A percentile compares a stretch with the other conserved stretches of the same genome.
Evolutionary conservation across 1,284 basidiomycete species (phyloP).

Genomic region (Sporisorium sorghi): DNA sequence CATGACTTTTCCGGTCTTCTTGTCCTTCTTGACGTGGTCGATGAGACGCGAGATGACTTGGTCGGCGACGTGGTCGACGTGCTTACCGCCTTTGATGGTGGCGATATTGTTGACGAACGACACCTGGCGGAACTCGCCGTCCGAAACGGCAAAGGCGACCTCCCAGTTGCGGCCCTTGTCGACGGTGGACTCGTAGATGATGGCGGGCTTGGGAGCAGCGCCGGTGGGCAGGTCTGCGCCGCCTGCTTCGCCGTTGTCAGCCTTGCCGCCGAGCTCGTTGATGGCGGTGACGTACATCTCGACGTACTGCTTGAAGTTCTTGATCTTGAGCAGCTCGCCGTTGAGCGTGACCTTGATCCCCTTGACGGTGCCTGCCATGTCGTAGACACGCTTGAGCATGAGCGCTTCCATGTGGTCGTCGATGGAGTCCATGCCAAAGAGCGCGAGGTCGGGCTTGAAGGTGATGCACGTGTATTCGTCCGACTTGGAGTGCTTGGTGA

Average conservation of each 20-base stretch:
- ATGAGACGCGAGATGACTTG: slow-evolving; percentile 84
- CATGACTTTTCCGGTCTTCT: slow-evolving; percentile 86
- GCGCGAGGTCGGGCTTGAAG: slow-evolving; percentile 89
- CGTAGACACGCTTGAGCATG: slow-evolving; percentile 94
- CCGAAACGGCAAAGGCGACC: slow-evolving; percentile 92
- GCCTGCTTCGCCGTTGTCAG: slow-evolving; percentile 29
- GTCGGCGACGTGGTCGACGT: slow-evolving; percentile 87
- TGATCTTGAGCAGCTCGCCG: slow-evolving; percentile 90
- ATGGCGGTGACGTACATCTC: slow-evolving; percentile 80
- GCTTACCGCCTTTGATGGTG: slow-evolving; percentile 95
- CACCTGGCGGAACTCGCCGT: slow-evolving; percentile 82
- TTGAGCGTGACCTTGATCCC: slow-evolving; percentile 94
- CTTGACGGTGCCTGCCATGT: slow-evolving; percentile 93
- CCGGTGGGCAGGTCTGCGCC: slow-evolving; percentile 73
- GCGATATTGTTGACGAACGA: slow-evolving; percentile 99
- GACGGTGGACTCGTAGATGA: slow-evolving; percentile 85
- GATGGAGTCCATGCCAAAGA: slow-evolving; percentile 92
- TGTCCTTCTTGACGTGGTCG: slow-evolving; percentile 90
- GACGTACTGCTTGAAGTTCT: slow-evolving; percentile 97
- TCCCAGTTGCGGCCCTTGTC: slow-evolving; percentile 82
- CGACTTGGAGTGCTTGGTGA: slow-evolving; percentile 80
- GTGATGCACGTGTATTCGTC: slow-evolving; percentile 94
- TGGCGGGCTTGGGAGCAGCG: slow-evolving; percentile 78
- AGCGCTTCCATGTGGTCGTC: slow-evolving; percentile 91
- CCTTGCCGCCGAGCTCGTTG: slow-evolving; percentile 68